phyloP scores from a whole-genome alignment of 495 filamentous ascomycete species.

The Daldinia loculata region DNA sequence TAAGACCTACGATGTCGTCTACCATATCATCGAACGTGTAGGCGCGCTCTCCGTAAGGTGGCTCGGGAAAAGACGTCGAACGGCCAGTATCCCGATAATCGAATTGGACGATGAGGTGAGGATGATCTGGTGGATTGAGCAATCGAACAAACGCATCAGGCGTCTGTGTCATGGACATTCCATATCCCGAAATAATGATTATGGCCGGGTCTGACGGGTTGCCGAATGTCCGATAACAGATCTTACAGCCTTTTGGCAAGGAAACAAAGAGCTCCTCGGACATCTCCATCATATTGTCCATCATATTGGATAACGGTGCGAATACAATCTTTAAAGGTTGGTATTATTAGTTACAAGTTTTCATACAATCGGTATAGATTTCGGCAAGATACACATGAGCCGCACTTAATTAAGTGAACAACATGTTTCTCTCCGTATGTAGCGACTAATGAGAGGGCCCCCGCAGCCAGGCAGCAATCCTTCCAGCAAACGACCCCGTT shows the following conservation, averaged over 20 bases:
- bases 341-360: neutral
- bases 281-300: neutral
- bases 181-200: neutral
- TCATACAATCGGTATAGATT: neutral
- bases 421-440: neutral
- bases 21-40: neutral
- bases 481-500: neutral
- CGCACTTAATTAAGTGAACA: neutral
- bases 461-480: neutral
- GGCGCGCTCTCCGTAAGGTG: neutral
- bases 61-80: neutral
- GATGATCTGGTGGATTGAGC: neutral
- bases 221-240: neutral
- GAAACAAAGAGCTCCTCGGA: neutral
- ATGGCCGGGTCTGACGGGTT: neutral
- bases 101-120: neutral
- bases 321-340: neutral
- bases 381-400: neutral
- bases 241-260: neutral
- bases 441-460: neutral
- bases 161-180: neutral
- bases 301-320: neutral
- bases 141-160: neutral
- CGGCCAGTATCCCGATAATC: neutral
- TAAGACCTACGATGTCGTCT: neutral